Percentiles rank a stretch among this genome's conserved stretches.
Conservation (phyloP, 345 rosid species). For the Isatis tinctoria region DNA sequence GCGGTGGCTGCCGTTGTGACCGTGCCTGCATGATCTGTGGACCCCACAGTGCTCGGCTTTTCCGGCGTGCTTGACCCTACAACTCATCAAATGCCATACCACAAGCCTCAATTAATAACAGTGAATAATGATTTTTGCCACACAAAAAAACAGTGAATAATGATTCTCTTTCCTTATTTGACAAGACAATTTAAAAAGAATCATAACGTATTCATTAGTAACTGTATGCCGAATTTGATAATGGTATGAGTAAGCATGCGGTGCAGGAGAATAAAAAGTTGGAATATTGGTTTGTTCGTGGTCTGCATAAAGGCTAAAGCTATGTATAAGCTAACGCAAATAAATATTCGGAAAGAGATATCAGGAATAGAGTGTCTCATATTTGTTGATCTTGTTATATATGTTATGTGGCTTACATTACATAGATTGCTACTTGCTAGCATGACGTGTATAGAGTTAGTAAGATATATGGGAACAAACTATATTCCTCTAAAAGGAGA, state of each 20-base stretch:
- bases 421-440: not conserved
- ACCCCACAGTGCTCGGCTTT: conserved; percentile 37
- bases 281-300: not conserved
- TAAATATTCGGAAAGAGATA: not conserved
- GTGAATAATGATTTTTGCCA: not conserved
- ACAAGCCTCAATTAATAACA: not conserved
- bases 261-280: conserved; percentile 1
- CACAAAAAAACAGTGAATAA: not conserved
- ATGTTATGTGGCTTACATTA: not conserved
- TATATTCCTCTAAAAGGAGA: not conserved
- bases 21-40: conserved; percentile 35
- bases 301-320: conserved; percentile 22
- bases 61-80: conserved; percentile 57
- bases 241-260: conserved; percentile 16
- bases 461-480: not conserved
- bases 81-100: conserved; percentile 18
- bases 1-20: conserved; percentile 2
- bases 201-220: conserved; percentile 16
- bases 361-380: not conserved
- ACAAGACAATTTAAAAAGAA: conserved; percentile 17
- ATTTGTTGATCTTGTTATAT: not conserved
- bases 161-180: conserved; percentile 12
- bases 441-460: not conserved
- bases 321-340: not conserved
- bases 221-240: conserved; percentile 2